Evolutionary conservation across 2,329 filamentous ascomycete genomes (phyloP), one percentile per base, ranked within the genome.

Genomic region (Cercospora sp.): DNA sequence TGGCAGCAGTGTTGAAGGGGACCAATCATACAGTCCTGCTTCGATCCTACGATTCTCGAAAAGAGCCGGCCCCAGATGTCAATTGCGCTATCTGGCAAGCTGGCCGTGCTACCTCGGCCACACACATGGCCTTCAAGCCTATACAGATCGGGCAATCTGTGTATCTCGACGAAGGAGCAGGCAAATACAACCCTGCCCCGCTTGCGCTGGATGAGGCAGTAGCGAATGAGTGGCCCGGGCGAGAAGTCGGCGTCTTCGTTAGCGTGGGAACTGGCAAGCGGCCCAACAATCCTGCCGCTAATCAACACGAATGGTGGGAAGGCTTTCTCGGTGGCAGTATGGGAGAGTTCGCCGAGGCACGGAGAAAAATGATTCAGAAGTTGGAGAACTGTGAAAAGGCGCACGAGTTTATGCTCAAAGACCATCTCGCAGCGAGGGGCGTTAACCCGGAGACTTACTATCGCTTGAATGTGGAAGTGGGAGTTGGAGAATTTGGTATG

Each of bases 31-130:
- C 94, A 2, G 73, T 72, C 8, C 80, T 98, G 68, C 83, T 99
- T 65, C 90, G 95, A 72, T 98, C 94, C 1, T 99, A 99, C 80
- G 94, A 98, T 78, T 98, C 95, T 16, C 88, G 94, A 75, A 93
- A 91, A 79, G 95, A 98, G 79, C 91, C 94, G 0, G 87, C 93
- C 0, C 91, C 94, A 2, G 94, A 97, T 79, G 94, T 93, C 69
- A 91, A 97, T 76, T 97, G 94, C 80, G 97, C 90, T 57, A 95
- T 99, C 66, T 99, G 95, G 95, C 90, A 99, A 81, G 95, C 95
- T 4, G 95, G 95, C 10, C 89, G 95, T 68, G 95, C 95, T n/a
- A 99, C 95, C 0, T 92, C 88, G 63, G 92, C 95, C 0, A 95
- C 94, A 0, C 93, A 92, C 0, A 84, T 97, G 53, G 95, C 95